A percentile compares a stretch with the other conserved stretches of the same genome.
Evolutionary conservation across 768 basidiomycete species (phyloP).

Genomic region (Antrodiella citrinella): DNA sequence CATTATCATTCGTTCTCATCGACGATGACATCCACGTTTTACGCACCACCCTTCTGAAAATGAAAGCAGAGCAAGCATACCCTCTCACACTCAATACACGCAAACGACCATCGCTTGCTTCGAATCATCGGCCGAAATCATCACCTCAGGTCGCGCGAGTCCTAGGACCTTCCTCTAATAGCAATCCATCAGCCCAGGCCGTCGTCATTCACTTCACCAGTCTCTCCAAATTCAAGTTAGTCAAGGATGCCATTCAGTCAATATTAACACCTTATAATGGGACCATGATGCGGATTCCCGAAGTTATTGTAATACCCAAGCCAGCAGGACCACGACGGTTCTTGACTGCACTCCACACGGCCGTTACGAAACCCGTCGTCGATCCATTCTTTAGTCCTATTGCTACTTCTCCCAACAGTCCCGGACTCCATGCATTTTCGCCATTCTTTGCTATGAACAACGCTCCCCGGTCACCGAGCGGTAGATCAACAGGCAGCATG

Average conservation of each 20-base stretch:
- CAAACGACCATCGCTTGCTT: slow-evolving; percentile 62
- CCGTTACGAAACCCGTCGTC: slow-evolving; percentile 74
- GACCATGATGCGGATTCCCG: slow-evolving; percentile 50
- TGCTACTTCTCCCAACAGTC: slow-evolving; percentile 82
- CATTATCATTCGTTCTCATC: slow-evolving; percentile 72
- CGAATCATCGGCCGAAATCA: slow-evolving; percentile 69
- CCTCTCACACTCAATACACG: slow-evolving; percentile 32
- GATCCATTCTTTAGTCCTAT: slow-evolving; percentile 94
- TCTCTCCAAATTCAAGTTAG: slow-evolving; percentile 77
- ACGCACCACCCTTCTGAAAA: slow-evolving; percentile 60
- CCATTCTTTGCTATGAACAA: slow-evolving; percentile 31
- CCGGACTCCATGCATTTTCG: slow-evolving; percentile 43
- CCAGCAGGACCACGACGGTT: slow-evolving; percentile 93
- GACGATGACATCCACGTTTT: slow-evolving; percentile 87
- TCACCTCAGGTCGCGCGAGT: slow-evolving; percentile 69
- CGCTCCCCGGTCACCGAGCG: slow-evolving; percentile 35
- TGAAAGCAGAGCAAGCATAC: slow-evolving; percentile 50
- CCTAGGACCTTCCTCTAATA: slow-evolving; percentile 28
- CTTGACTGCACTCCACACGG: slow-evolving; percentile 87
- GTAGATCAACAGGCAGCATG: slow-evolving; percentile 36
- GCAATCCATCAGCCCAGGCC: slow-evolving; percentile 21
- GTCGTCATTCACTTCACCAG: slow-evolving; percentile 85
- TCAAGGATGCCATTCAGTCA: slow-evolving; percentile 79
- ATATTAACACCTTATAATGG: slow-evolving; percentile 41
- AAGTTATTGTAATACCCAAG: slow-evolving; percentile 96